Percentiles rank a stretch among this genome's conserved stretches.
Conservation (phyloP, 805 yeast species). For the Pichia kluyveri region DNA sequence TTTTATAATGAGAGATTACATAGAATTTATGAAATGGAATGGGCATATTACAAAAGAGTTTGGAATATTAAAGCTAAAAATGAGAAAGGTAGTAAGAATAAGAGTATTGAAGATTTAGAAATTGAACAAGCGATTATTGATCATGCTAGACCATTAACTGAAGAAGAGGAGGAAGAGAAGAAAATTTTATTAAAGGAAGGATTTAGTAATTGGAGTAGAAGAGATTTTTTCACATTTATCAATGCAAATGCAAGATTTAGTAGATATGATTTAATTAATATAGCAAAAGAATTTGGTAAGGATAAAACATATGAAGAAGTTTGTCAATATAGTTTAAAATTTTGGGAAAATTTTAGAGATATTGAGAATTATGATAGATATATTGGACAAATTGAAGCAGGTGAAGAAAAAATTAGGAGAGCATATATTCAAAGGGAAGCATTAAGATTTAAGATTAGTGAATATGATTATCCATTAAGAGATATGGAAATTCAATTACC, state of each 20-base stretch:
- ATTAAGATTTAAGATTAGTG: constrained; percentile 63
- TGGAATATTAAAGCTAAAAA: constrained; percentile 51
- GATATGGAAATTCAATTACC: constrained; percentile 67
- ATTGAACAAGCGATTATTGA: constrained; percentile 66
- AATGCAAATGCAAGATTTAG: constrained; percentile 72
- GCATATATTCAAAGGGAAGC: constrained; percentile 67
- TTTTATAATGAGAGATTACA: constrained; percentile 71
- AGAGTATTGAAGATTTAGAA: constrained; percentile 19
- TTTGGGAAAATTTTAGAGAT: constrained; percentile 71
- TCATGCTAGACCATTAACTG: constrained; percentile 72
- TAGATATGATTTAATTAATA: constrained; percentile 58
- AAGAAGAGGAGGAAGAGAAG: constrained; percentile 65
- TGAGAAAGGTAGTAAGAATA: constrained; percentile 11
- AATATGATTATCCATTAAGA: constrained; percentile 61
- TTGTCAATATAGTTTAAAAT: constrained; percentile 61
- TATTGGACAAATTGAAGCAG: constrained; percentile 71
- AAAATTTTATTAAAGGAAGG: constrained; percentile 56
- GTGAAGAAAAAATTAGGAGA: constrained; percentile 73
- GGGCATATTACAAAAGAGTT: constrained; percentile 65
- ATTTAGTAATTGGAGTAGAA: constrained; percentile 72
- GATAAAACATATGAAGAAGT: constrained; percentile 79
- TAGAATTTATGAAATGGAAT: constrained; percentile 74
- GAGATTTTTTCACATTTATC: constrained; percentile 81
- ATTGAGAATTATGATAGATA: constrained; percentile 88
- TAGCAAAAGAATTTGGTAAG: constrained; percentile 64